These are phyloP conservation scores for Epichloe festucae DNA, from an alignment of 2,329 filamentous ascomycete genomes.

Conservation along the genomic window DNA sequence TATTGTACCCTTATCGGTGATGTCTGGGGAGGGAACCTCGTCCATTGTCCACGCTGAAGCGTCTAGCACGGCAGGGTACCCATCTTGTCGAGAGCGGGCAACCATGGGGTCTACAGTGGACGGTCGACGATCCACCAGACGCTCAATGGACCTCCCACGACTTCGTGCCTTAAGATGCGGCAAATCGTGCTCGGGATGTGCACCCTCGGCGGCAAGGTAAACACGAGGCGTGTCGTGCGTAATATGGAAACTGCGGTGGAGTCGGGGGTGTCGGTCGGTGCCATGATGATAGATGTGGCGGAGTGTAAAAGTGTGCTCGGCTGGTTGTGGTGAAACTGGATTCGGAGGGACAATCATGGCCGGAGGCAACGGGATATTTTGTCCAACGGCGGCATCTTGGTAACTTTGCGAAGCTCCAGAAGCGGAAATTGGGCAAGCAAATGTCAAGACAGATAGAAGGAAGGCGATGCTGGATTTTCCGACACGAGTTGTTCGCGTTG, in stretches of 20 bases:
- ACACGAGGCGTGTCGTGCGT: constrained; percentile 36
- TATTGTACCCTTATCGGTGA: constrained; percentile 75
- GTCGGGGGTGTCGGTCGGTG: constrained; percentile 59
- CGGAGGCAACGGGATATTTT: constrained; percentile 31
- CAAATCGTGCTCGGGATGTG: constrained; percentile 36
- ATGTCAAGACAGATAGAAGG: constrained; percentile 54
- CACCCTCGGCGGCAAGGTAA: constrained; percentile 49
- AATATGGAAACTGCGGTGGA: constrained; percentile 69
- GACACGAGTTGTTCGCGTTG: constrained; percentile 36
- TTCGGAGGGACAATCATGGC: constrained; percentile 25
- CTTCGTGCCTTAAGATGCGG: constrained; percentile 49
- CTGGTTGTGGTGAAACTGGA: constrained; percentile 32
- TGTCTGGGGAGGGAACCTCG: constrained; percentile 62
- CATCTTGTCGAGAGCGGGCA: constrained; percentile 54
- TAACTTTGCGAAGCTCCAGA: constrained; percentile 16
- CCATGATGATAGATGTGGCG: constrained; percentile 92
- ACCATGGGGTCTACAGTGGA: constrained; percentile 69
- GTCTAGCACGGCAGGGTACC: constrained; percentile 53
- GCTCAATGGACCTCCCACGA: constrained; percentile 56
- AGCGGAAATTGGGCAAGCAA: constrained; percentile 30
- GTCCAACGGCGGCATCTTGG: constrained; percentile 20
- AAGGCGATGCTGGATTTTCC: constrained; percentile 50
- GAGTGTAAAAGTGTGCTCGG: constrained; percentile 52
- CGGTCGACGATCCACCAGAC: constrained; percentile 65
- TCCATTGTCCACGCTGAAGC: constrained; percentile 75